Percentiles rank a stretch among this genome's conserved stretches.
phyloP scores from a whole-genome alignment of 2,329 filamentous ascomycete species.

The Neodidymelliopsis sp. region DNA sequence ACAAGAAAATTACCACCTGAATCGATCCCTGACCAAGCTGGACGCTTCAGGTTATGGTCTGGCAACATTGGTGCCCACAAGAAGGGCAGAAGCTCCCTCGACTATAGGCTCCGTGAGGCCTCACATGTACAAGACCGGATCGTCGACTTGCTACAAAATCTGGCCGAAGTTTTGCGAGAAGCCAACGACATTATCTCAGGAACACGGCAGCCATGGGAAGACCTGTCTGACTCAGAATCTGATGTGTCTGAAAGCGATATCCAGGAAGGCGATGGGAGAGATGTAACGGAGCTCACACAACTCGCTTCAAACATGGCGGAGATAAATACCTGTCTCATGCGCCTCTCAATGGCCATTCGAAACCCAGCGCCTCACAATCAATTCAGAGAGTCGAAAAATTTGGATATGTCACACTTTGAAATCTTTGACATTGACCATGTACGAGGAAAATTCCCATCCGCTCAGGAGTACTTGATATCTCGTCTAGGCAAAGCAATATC shows the following conservation, averaged over 20 bases:
- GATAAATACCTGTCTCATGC: conserved; percentile 40
- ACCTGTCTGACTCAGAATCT: conserved; percentile 23
- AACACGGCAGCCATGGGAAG: conserved; percentile 27
- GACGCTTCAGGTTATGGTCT: conserved; percentile 43
- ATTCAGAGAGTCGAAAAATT: conserved; percentile 28
- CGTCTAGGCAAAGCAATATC: conserved; percentile 43
- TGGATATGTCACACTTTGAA: conserved; percentile 31
- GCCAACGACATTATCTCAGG: conserved; percentile 19
- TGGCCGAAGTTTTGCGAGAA: conserved; percentile 26
- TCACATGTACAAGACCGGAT: conserved; percentile 34
- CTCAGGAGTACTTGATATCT: conserved; percentile 23
- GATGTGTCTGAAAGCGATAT: conserved; percentile 15
- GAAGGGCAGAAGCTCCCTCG: conserved; percentile 37
- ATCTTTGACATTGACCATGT: conserved; percentile 38
- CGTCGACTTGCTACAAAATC: conserved; percentile 28
- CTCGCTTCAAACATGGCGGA: conserved; percentile 29
- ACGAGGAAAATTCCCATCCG: conserved; percentile 33
- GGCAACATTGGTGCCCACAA: conserved; percentile 45
- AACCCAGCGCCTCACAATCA: conserved; percentile 43
- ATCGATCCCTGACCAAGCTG: conserved; percentile 28
- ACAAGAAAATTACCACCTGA: conserved; percentile 13
- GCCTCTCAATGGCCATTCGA: conserved; percentile 39
- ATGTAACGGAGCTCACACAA: conserved; percentile 30
- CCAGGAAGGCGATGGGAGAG: neutral
- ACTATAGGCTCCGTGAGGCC: conserved; percentile 43